phyloP scores from a whole-genome alignment of 2,329 filamentous ascomycete genomes.

The Raffaelea arxii region DNA sequence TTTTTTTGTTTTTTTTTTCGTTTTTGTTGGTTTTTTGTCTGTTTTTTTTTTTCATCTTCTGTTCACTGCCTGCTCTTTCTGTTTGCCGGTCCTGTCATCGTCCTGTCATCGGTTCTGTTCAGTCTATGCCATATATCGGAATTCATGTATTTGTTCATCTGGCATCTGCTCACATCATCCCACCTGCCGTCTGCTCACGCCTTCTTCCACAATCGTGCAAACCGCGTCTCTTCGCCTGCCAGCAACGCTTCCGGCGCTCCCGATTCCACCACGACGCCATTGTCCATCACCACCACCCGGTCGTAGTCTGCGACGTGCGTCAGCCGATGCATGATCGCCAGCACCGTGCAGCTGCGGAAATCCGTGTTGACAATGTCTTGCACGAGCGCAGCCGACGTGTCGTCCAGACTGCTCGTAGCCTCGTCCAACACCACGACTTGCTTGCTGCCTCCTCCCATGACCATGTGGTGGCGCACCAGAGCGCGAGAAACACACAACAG shows the following conservation, averaged over 20 bases:
- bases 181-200: no score
- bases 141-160: no score
- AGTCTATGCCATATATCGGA: no score
- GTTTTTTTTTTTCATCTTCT: neutral
- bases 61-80: no score
- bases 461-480: slow-evolving; percentile 17
- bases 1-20: neutral
- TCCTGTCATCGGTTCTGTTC: no score
- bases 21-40: neutral
- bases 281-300: neutral
- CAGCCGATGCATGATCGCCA: slow-evolving; percentile 1
- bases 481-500: slow-evolving; percentile 33
- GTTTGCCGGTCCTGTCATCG: no score
- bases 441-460: slow-evolving; percentile 17
- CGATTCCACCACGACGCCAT: neutral
- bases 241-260: neutral
- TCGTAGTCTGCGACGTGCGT: neutral
- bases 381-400: neutral
- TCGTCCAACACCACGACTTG: slow-evolving; percentile 28
- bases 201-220: neutral
- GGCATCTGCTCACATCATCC: no score
- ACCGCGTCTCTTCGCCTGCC: neutral
- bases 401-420: slow-evolving; percentile 22
- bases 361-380: neutral
- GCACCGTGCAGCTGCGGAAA: neutral